Evolutionary conservation across 2,329 filamentous ascomycete genomes (phyloP).

Genomic region (Calonectria hawksworthii): DNA sequence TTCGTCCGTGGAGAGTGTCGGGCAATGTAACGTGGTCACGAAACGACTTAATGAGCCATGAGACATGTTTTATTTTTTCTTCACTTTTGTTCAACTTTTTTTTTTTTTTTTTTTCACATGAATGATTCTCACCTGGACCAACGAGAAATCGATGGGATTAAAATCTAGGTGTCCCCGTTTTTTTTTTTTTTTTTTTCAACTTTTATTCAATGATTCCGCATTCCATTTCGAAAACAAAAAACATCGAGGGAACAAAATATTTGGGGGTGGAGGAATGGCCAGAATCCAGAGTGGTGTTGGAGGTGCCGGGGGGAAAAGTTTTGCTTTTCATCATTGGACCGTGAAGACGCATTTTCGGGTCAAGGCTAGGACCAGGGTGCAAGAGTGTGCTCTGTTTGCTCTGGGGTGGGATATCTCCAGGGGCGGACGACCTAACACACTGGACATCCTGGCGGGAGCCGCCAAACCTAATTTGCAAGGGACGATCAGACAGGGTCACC

Average conservation of each 20-base stretch:
- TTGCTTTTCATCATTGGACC: conserved; percentile 36
- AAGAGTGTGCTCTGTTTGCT: conserved; percentile 32
- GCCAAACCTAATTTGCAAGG: conserved; percentile 40
- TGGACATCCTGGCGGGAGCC: conserved; percentile 31
- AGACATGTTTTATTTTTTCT: conserved; percentile 41
- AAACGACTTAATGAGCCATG: conserved; percentile 48
- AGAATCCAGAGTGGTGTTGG: conserved; percentile 24
- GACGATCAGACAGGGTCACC: conserved; percentile 35
- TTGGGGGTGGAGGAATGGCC: conserved; percentile 25
- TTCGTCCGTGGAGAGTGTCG: conserved; percentile 39
- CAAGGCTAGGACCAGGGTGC: conserved; percentile 35
- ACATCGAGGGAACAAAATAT: conserved; percentile 25
- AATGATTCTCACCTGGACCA: neutral
- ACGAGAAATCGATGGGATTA: neutral
- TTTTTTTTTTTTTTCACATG: neutral
- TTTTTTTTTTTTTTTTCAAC: neutral
- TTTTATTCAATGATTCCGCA: conserved; percentile 13
- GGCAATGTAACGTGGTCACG: conserved; percentile 39
- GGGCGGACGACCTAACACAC: conserved; percentile 31
- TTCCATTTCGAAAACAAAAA: conserved; percentile 5
- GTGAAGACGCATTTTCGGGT: conserved; percentile 37
- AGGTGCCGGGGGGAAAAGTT: conserved; percentile 40
- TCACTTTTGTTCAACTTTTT: conserved; percentile 19
- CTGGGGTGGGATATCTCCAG: conserved; percentile 43
- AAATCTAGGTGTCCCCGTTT: neutral